Evolutionary conservation across 2,329 filamentous ascomycete genomes (phyloP), one percentile per base, ranked within the genome.

Genomic region (Amauroascus niger): DNA sequence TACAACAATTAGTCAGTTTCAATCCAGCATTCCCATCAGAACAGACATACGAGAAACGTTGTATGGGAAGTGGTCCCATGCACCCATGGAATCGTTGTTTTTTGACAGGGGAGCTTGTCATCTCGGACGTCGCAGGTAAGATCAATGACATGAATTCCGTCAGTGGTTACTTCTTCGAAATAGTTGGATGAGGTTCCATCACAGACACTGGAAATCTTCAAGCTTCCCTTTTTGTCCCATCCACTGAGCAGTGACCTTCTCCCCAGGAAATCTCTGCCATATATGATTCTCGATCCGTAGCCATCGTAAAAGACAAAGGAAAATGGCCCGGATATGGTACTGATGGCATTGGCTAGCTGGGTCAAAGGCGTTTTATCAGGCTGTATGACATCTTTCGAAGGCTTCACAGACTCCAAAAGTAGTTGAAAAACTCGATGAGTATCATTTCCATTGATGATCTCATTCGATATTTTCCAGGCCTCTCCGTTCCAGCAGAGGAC

Each of bases 401-500:
- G 58, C 22, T 54, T 56, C 30, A 64, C 59, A 61, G 77, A 74
- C 54, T 71, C 62, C 18, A 76, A 63, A 46, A 95, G 74, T 35
- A 79, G 64, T 32, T 75, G 64, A 63, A 91, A 83, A 16, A 97
- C 74, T 6, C 74, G 71, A 62, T 84, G 77, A 2, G 87, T 87
- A 69, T 98, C 93, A 65, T 95, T 96, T 54, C 82, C 86, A 33
- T 63, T 56, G 5, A 95, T 74, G 1, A 67, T 62, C 8, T 76
- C 62, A 32, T 76, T 77, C 7, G 69, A 71, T 48, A 95, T 76
- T 54, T 79, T 84, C 93, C 93, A 98, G 1, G 89, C 91, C 67
- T 98, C 93, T 41, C 93, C 93, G 65, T 98, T 98, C 93, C 93
- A 98, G 76, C 91, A 96, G 1, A 98, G 76, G 0, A 87, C 74